Evolutionary conservation across 305 asterid species (phyloP), one percentile per base, ranked within the genome.

Genomic region (Fraxinus latifolia): DNA sequence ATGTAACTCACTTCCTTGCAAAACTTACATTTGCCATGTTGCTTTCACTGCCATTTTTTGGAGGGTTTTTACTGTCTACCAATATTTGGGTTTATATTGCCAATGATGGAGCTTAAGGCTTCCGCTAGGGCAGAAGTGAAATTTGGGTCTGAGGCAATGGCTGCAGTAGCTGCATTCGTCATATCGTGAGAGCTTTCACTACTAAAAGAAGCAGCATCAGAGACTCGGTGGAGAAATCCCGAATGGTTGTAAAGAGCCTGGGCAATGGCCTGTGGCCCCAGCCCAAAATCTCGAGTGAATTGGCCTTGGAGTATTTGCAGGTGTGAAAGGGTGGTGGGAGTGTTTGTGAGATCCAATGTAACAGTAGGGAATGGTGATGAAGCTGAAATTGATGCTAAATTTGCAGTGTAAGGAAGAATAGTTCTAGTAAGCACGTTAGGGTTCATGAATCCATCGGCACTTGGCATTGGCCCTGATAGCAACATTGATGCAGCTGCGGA

Each of bases 321-420:
- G 0, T 71, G 73, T 25, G 79, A 19, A 15, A 8, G 39, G 55
- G 17, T 72, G 4, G 0, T 4, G 8, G 76, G 25, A 23, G 17
- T 34, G 31, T 37, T 78, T 0, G 90, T 89, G 34, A 89, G 88
- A 79, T 89, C 92, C 42, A 89, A 76, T 14, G 90, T 89, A 42
- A 89, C 37, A 0, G 92, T 89, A 0, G 92, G 92, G 77, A 89
- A 89, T 14, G 92, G 92, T 0, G 92, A 82, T 4, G 90, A 81
- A 31, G 89, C 84, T 1, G 92, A 89, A 50, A 89, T 58, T 29
- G 92, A 84, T 12, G 90, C 85, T 39, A 83, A 0, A 70, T 77
- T 85, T 71, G 71, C 84, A 1, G 85, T 34, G 67, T 73, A 78
- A 50, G 86, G 86, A 60, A 79, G 76, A 37, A 21, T 4, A 11